Evolutionary conservation across 2,329 filamentous ascomycete species (phyloP), one percentile per base, ranked within the genome.

Genomic region (Scedosporium minutisporum): DNA sequence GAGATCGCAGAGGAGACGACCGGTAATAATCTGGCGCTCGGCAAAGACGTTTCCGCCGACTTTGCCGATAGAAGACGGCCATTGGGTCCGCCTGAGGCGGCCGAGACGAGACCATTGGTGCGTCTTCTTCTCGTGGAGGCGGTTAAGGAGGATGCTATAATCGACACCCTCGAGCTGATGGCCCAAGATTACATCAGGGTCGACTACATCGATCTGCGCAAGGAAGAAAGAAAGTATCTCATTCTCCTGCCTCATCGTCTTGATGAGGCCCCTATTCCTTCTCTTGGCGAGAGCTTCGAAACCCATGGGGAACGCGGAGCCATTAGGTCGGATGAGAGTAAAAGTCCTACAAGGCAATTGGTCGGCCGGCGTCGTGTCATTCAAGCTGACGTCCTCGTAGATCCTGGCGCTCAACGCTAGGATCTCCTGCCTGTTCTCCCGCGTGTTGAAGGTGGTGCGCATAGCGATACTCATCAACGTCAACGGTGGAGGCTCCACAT

Each of bases 121-220:
- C 0, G 91, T 95, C 75, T 93, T 97, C 75, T 89, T 93, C 71
- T 96, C 90, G 65, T 91, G 87, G 68, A 99, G 80, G 60, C 95
- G 87, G 72, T 86, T 96, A 27, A 99, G 80, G 10, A 99, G 79
- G 63, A 97, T 87, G 68, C 92, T 96, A 73, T 96, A 96, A 72
- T 99, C 95, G 3, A 97, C 92, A 69, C 96, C 95, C 73, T 99
- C 95, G n/a, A 99, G 82, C 69, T 96, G 89, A 73, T 99, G 93
- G 12, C 95, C 95, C 67, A 97, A 82, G 42, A 99, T 84, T 33
- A 96, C 92, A 77, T 99, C 95, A 0, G 95, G 95, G 69, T 99
- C 95, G 65, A 90, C 87, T 33, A 88, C 83, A 69, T 96, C 90
- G 46, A 99, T 82, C 69, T 97, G 87, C 2, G 93, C 93, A 65